A percentile compares a stretch with the other conserved stretches of the same genome.
Evolutionary conservation across 1,139 yeast species (phyloP).

Genomic region (Magnusiomyces clavatus): DNA sequence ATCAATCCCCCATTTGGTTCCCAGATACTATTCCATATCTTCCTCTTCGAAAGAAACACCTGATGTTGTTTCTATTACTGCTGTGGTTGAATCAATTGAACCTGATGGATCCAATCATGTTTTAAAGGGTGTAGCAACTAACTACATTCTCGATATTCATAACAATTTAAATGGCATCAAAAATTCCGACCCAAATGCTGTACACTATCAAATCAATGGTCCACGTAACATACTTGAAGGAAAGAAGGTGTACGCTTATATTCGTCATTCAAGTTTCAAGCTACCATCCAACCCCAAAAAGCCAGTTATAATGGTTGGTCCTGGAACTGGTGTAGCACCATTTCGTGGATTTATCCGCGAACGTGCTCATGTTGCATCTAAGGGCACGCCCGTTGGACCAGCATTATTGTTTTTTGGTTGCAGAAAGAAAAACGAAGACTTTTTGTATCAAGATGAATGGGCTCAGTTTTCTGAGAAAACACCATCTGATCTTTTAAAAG

Average conservation of each 20-base stretch:
- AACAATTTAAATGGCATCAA: conserved; percentile 47
- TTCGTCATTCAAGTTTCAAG: conserved; percentile 91
- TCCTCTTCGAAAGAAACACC: conserved; percentile 80
- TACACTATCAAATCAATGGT: conserved; percentile 66
- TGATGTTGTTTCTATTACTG: conserved; percentile 63
- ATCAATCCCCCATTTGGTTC: conserved; percentile 71
- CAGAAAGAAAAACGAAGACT: conserved; percentile 68
- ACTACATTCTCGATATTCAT: conserved; percentile 70
- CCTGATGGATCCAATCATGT: conserved; percentile 36
- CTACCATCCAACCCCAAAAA: conserved; percentile 79
- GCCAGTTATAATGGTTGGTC: conserved; percentile 90
- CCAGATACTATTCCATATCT: conserved; percentile 94
- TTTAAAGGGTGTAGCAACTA: conserved; percentile 85
- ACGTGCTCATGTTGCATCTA: conserved; percentile 50
- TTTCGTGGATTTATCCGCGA: conserved; percentile 90
- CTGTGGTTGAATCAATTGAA: conserved; percentile 76
- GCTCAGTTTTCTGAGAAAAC: conserved; percentile 31
- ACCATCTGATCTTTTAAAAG: conserved; percentile 46
- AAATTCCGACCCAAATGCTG: conserved; percentile 33
- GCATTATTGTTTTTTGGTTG: conserved; percentile 80
- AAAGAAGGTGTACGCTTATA: conserved; percentile 66
- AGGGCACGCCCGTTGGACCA: conserved; percentile 59
- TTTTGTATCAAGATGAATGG: conserved; percentile 84
- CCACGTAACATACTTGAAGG: conserved; percentile 47
- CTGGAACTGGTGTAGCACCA: conserved; percentile 84